Evolutionary conservation across 2,329 filamentous ascomycete species (phyloP), one percentile per base, ranked within the genome.

Genomic region (Fusarium oligoseptatum): DNA sequence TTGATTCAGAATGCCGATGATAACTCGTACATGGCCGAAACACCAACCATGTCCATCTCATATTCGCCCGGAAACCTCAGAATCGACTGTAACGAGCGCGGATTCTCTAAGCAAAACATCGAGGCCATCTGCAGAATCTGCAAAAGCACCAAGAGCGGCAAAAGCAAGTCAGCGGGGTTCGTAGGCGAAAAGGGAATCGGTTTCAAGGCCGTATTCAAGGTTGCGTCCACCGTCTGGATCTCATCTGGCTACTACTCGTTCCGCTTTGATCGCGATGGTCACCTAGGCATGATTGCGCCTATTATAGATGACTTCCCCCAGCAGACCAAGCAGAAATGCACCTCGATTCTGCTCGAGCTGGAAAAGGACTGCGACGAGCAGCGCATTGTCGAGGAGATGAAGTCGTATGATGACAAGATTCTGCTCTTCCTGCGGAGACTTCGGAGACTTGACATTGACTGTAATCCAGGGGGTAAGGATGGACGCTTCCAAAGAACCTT

Each of bases 1-100:
- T 75, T 75, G 1, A 80, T 85, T 36, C 84, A 85, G 58, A 85
- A 85, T 73, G 84, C 83, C 6, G 83, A 85, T 57, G 84, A 85
- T 71, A 84, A 84, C 70, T 66, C n/a, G 9, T 84, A 83, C 66
- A n/a, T 4, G 8, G 27, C 11, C 8, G 55, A 45, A 8, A 61
- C 24, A 27, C 43, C 36, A 14, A 62, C 57, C 66, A 67, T 77
- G 29, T 41, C 56, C 10, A 32, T 32, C 32, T 32, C 45, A 34
- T n/a, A 39, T 43, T 55, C 20, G 15, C 60, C 36, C 36, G 24
- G n/a, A 48, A 61, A 10, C 50, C 68, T 85, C 20, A 74, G 76
- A 5, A 75, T 83, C 17, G 82, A 81, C 45, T 83, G 80, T 68
- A 84, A 84, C 67, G 83, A 83, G 70, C 39, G 68, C 15, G 80